phyloP scores from a whole-genome alignment of 2,329 filamentous ascomycete genomes.

The Grosmannia serpens region DNA sequence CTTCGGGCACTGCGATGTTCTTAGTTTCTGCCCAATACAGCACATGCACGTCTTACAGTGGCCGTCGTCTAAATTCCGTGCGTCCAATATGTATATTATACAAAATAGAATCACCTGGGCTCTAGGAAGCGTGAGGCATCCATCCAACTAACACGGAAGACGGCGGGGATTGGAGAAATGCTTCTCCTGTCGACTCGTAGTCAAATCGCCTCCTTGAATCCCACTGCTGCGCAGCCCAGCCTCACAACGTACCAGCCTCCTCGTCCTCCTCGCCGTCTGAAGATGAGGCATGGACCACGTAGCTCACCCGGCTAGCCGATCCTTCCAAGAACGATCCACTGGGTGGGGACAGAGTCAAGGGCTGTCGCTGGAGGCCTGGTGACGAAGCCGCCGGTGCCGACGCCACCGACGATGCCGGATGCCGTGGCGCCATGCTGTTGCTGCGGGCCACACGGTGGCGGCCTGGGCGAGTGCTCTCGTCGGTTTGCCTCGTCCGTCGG shows the following conservation, averaged over 20 bases:
- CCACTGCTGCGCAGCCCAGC: too few species aligned
- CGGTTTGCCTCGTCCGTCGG: not conserved
- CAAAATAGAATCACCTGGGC: too few species aligned
- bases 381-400: constrained; percentile 7
- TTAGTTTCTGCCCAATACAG: not conserved
- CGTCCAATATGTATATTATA: too few species aligned
- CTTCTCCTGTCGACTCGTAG: too few species aligned
- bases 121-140: too few species aligned
- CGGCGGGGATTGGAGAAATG: too few species aligned
- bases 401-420: not conserved
- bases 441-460: constrained; percentile 15
- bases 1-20: not conserved
- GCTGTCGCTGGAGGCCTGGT: constrained; percentile 9
- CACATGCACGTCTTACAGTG: too few species aligned
- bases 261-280: constrained; percentile 14
- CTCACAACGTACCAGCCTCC: too few species aligned
- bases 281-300: constrained; percentile 15
- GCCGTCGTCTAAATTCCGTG: too few species aligned
- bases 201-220: too few species aligned
- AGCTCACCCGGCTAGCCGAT: constrained; percentile 25
- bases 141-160: too few species aligned
- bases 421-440: constrained; percentile 14
- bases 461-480: constrained; percentile 5
- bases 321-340: constrained; percentile 21
- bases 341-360: constrained; percentile 6